Conservation (phyloP, 129 eudicot species). For the Dittrichia graveolens region DNA sequence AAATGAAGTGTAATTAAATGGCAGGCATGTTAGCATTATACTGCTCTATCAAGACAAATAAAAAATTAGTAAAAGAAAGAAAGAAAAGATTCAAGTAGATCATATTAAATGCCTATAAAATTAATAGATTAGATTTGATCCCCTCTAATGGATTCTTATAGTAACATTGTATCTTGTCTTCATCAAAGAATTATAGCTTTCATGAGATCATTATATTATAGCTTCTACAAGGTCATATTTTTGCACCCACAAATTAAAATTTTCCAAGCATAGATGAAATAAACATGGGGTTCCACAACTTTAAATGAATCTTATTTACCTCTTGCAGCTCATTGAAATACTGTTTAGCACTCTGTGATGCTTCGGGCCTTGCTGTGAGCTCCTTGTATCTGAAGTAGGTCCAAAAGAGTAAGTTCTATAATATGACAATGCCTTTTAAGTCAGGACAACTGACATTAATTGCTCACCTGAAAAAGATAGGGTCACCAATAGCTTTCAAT, state of each 20-base stretch:
- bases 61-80: no score
- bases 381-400: slow-evolving; percentile 60
- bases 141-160: neutral
- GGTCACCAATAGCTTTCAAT: slow-evolving; percentile 87
- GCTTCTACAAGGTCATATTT: slow-evolving; percentile 20
- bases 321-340: slow-evolving; percentile 74
- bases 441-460: slow-evolving; percentile 4
- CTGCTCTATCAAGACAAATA: no score
- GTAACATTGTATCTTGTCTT: neutral
- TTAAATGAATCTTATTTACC: slow-evolving; percentile 48
- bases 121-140: neutral
- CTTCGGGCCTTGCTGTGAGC: slow-evolving; percentile 89
- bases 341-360: slow-evolving; percentile 58
- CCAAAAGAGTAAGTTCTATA: slow-evolving; percentile 23
- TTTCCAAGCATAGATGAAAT: slow-evolving; percentile 18
- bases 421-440: slow-evolving; percentile 3
- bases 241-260: slow-evolving; percentile 10
- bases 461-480: slow-evolving; percentile 81
- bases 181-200: neutral
- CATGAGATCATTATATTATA: neutral
- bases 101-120: neutral
- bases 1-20: neutral
- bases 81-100: no score
- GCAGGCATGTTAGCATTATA: neutral
- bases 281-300: slow-evolving; percentile 6